Evolutionary conservation across 176 grass and related monocot species (phyloP).

Genomic region (Puccinellia tenuiflora): DNA sequence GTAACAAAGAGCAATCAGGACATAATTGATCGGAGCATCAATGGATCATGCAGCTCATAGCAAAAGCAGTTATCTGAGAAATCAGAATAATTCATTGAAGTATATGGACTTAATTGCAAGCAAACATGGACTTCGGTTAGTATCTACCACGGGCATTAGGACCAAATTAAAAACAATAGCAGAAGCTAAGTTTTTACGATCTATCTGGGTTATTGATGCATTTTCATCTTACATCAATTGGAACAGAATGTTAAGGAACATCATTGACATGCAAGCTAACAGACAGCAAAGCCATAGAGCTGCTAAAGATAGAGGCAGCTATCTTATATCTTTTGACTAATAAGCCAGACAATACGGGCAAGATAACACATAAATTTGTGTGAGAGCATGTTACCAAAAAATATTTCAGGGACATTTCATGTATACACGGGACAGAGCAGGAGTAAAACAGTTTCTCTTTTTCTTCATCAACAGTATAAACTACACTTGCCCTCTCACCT

Average conservation of each 20-base stretch:
- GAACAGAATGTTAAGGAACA: neutral
- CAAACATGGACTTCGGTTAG: neutral
- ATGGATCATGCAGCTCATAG: neutral
- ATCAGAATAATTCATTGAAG: neutral
- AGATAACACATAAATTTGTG: neutral
- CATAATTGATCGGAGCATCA: neutral
- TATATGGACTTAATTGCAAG: neutral
- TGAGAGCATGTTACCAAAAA: neutral
- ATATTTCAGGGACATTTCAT: neutral
- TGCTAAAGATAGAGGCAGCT: neutral
- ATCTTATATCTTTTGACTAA: neutral
- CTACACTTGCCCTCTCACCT: constrained; percentile 36
- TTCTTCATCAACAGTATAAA: neutral
- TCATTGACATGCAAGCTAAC: neutral
- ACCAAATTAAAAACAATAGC: neutral
- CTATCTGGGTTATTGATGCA: neutral
- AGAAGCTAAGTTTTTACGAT: neutral
- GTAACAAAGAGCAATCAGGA: constrained; percentile 4
- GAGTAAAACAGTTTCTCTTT: neutral
- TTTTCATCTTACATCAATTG: neutral
- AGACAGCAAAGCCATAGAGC: neutral
- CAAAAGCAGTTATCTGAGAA: neutral
- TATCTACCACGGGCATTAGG: neutral
- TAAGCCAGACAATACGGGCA: neutral
- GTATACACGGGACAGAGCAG: neutral